These are phyloP conservation scores for Lithocarpus polystachyus DNA, from an alignment of 306 rosid genomes.

Conservation along the genomic window DNA sequence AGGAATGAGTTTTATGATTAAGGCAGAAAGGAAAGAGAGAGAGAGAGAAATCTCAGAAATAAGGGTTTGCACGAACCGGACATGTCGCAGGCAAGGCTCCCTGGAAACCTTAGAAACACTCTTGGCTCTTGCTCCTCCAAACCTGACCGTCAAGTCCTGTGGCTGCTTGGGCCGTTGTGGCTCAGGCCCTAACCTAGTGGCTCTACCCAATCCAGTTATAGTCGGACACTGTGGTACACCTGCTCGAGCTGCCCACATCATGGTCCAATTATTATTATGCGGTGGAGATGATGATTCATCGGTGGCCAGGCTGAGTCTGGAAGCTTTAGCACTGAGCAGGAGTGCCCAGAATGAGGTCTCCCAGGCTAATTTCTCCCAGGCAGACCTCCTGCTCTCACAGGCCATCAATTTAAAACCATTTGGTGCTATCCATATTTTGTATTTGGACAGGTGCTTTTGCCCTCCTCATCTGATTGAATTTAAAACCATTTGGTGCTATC, in stretches of 20 bases:
- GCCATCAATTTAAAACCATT: constrained; percentile 67
- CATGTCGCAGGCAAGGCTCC: constrained; percentile 83
- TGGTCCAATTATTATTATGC: constrained; percentile 28
- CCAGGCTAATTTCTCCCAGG: constrained; percentile 47
- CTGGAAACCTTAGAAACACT: constrained; percentile 68
- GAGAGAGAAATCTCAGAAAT: constrained; percentile 34
- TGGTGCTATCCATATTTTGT: constrained; percentile 64
- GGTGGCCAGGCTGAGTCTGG: constrained; percentile 43
- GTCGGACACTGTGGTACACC: constrained; percentile 66
- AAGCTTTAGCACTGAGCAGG: constrained; percentile 77
- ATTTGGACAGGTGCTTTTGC: constrained; percentile 60
- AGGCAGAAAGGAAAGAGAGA: constrained; percentile 1
- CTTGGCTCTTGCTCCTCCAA: constrained; percentile 59
- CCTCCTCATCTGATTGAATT: too few relatives aligned
- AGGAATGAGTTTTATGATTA: too few relatives aligned
- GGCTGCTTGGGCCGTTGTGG: constrained; percentile 84
- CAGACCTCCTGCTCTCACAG: constrained; percentile 74
- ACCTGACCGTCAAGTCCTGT: constrained; percentile 50
- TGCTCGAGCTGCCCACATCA: constrained; percentile 61
- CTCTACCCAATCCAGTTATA: constrained; percentile 39
- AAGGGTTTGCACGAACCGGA: constrained; percentile 81
- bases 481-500: too few relatives aligned
- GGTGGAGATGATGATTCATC: constrained; percentile 4
- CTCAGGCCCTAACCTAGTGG: constrained; percentile 70
- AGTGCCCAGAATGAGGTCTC: constrained; percentile 48